Conservation (phyloP, 2,329 filamentous ascomycete species). For the Sodiomyces alkalinus region DNA sequence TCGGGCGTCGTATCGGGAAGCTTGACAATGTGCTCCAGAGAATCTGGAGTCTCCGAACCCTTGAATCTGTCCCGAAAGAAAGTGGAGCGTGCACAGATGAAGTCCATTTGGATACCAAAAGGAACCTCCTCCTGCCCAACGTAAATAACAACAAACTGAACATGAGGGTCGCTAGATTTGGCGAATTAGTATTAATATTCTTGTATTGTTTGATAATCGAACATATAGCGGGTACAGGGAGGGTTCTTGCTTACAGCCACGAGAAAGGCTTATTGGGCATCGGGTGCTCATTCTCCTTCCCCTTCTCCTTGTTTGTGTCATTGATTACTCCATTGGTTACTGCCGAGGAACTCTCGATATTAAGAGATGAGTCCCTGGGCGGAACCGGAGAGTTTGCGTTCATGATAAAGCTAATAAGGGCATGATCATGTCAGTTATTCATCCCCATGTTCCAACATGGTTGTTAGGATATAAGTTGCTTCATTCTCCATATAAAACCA, state of each 20-base stretch:
- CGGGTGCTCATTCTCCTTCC: neutral
- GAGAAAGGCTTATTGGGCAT: slow-evolving; percentile 14
- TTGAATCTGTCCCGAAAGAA: slow-evolving; percentile 32
- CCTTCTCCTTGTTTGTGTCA: neutral
- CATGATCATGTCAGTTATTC: too few relatives aligned
- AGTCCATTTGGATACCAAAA: slow-evolving; percentile 44
- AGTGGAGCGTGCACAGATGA: slow-evolving; percentile 35
- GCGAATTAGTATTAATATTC: slow-evolving; percentile 6
- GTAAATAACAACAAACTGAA: slow-evolving; percentile 34
- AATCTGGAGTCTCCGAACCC: slow-evolving; percentile 16
- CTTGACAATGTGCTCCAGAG: slow-evolving; percentile 33
- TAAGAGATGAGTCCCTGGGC: too few relatives aligned
- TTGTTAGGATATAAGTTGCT: too few relatives aligned
- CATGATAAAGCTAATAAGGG: too few relatives aligned
- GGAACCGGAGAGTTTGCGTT: too few relatives aligned
- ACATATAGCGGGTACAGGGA: too few relatives aligned
- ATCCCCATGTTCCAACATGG: too few relatives aligned
- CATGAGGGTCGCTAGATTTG: slow-evolving; percentile 1
- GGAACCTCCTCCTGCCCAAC: slow-evolving; percentile 35
- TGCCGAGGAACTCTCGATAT: too few relatives aligned
- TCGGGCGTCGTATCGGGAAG: slow-evolving; percentile 31
- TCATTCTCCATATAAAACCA: too few relatives aligned
- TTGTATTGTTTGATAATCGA: neutral
- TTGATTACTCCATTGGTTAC: neutral
- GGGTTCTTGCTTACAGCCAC: slow-evolving; percentile 19